phyloP scores from a whole-genome alignment of 192 early-diverging fungal species.

The Backusella liffmaniae region DNA sequence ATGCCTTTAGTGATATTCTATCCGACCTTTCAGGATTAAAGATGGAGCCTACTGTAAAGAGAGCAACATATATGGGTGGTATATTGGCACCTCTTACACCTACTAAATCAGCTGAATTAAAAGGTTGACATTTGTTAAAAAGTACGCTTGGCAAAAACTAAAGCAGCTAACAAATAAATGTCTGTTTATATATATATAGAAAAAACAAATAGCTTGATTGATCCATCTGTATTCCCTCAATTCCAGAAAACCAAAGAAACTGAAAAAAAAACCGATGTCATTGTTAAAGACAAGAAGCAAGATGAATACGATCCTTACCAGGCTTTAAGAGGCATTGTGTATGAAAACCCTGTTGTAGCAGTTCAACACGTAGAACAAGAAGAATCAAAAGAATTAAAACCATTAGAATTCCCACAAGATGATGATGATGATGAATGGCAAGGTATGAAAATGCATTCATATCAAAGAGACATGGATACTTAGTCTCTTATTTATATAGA shows the following conservation, averaged over 20 bases:
- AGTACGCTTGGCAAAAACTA: no score
- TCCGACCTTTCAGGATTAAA: conserved; percentile 1
- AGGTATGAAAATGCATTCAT: neutral
- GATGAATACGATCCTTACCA: conserved; percentile 7
- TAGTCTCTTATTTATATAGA: neutral
- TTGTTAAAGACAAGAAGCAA: neutral
- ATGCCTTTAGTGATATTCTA: neutral
- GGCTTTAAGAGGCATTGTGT: conserved; percentile 6
- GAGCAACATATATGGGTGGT: neutral
- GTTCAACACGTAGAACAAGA: neutral
- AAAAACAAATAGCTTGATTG: neutral
- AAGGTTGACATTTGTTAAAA: neutral
- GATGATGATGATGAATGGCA: conserved; percentile 11
- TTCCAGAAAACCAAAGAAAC: neutral
- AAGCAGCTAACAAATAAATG: neutral
- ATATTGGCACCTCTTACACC: neutral
- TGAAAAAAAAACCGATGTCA: neutral
- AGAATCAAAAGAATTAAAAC: neutral
- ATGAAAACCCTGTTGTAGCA: neutral
- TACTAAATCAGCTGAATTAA: neutral
- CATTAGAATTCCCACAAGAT: neutral
- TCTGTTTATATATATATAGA: neutral
- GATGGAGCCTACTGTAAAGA: neutral
- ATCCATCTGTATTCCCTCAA: conserved; percentile 6
- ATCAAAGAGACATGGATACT: neutral